Conservation (phyloP, 805 yeast species). For the Candida gorgasii region DNA sequence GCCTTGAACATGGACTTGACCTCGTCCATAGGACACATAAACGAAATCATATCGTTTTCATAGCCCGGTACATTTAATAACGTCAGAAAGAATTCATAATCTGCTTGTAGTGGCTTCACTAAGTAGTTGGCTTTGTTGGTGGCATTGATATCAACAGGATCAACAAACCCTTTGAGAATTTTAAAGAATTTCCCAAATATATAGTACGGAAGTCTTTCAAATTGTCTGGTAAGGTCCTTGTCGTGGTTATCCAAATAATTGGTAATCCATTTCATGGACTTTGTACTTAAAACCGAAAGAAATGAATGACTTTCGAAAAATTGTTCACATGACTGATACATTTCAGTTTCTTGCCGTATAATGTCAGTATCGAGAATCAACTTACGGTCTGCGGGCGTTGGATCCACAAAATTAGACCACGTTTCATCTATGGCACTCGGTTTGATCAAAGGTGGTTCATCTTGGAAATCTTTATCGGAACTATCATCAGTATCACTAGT, state of each 20-base stretch:
- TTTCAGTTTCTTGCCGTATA: conserved; percentile 1
- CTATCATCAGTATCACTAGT: conserved; percentile 3
- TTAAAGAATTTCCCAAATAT: conserved; percentile 20
- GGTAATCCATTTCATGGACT: conserved; percentile 35
- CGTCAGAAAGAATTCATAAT: conserved; percentile 12
- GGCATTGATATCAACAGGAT: conserved; percentile 27
- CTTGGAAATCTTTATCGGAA: background rate
- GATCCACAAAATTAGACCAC: conserved; percentile 1
- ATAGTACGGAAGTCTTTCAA: conserved; percentile 29
- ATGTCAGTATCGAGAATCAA: background rate
- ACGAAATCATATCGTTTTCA: background rate
- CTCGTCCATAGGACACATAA: conserved; percentile 1
- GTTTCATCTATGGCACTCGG: too few relatives aligned
- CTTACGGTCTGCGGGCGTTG: background rate
- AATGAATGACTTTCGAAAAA: conserved; percentile 40
- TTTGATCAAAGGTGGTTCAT: too few relatives aligned
- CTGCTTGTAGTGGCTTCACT: conserved; percentile 25
- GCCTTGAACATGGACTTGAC: conserved; percentile 2
- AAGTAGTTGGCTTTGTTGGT: conserved; percentile 20
- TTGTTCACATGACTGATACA: conserved; percentile 16
- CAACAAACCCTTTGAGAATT: conserved; percentile 29
- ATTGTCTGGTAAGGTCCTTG: conserved; percentile 22
- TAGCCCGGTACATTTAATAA: conserved; percentile 5
- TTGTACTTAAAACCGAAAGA: conserved; percentile 33
- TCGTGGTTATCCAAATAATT: conserved; percentile 24